Evolutionary conservation across 2,329 filamentous ascomycete species (phyloP), one percentile per base, ranked within the genome.

Genomic region (Fusarium denticulatum): DNA sequence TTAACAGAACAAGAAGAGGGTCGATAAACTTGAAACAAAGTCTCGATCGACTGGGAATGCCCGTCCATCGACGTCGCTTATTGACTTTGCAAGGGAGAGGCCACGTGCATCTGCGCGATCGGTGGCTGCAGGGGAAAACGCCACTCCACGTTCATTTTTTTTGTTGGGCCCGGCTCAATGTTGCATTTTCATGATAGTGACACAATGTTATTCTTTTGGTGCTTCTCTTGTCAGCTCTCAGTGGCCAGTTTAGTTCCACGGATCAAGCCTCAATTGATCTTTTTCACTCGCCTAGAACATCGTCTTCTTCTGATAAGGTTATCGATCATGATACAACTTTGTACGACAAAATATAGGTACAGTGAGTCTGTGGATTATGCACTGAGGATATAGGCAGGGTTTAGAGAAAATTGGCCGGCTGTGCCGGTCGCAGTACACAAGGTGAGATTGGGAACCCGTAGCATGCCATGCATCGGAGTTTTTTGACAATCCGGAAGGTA

Each of bases 101-200:
- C 59, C 67, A 69, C 67, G 65, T 69, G 67, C 55, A 40, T 18
- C 24, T 24, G 34, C 32, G 22, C 32, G 67, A 69, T 70, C 65
- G 36, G 24, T n/a, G 12, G 45, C 46, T 61, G 53, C 53, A 46
- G 18, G 50, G 26, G 36, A 37, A 64, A 47, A 47, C 64, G 56
- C 64, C 65, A 55, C 43, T 45, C 40, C 57, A 50, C 34, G 20
- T 50, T 69, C 50, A 18, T 15, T 30, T 50, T 67, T 45, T 68
- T 45, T 40, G 26, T 28, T 50, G 50, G 43, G 55, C 22, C 22
- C 26, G 36, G 47, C 30, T n/a, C 8, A 26, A 39, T 24, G 36
- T 37, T 68, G 14, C 26, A 56, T 47, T 68, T 49, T 36, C 20
- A 50, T 20, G 30, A 61, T 47, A 43, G 59, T 43, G 24, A 42